These are phyloP conservation scores for Lichtheimia hyalospora DNA, from an alignment of 371 early-diverging fungal species.

Conservation along the genomic window DNA sequence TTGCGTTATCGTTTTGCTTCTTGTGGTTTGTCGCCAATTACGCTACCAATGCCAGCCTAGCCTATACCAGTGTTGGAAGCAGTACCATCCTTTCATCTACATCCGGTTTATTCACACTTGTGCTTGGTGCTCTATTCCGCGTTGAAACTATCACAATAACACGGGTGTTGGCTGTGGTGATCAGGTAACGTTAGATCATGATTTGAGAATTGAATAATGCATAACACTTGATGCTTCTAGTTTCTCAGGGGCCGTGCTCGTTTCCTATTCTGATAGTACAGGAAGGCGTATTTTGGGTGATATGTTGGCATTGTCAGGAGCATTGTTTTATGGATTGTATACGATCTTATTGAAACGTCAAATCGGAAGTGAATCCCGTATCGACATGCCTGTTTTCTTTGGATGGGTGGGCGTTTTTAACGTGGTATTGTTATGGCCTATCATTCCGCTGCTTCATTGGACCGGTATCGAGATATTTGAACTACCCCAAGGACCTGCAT, in stretches of 20 bases:
- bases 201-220: not conserved
- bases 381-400: constrained; percentile 80
- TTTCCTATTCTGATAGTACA: constrained; percentile 46
- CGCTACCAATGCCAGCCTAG: constrained; percentile 74
- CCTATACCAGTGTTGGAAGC: constrained; percentile 79
- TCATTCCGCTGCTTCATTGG: constrained; percentile 64
- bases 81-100: constrained; percentile 51
- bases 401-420: constrained; percentile 84
- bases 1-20: constrained; percentile 73
- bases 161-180: constrained; percentile 59
- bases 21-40: constrained; percentile 83
- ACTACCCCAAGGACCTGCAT: constrained; percentile 51
- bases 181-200: constrained; percentile 35
- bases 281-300: constrained; percentile 56
- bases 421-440: constrained; percentile 69
- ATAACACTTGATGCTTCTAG: constrained; percentile 22
- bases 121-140: constrained; percentile 64
- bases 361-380: constrained; percentile 69
- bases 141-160: constrained; percentile 61
- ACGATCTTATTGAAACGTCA: constrained; percentile 70
- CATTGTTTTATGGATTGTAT: constrained; percentile 81
- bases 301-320: constrained; percentile 68
- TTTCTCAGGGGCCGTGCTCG: constrained; percentile 57
- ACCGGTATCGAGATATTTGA: constrained; percentile 70
- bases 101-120: constrained; percentile 69